Evolutionary conservation across 148 eudicot genomes (phyloP), one percentile per base, ranked within the genome.

Genomic region (Linanthus parryae): DNA sequence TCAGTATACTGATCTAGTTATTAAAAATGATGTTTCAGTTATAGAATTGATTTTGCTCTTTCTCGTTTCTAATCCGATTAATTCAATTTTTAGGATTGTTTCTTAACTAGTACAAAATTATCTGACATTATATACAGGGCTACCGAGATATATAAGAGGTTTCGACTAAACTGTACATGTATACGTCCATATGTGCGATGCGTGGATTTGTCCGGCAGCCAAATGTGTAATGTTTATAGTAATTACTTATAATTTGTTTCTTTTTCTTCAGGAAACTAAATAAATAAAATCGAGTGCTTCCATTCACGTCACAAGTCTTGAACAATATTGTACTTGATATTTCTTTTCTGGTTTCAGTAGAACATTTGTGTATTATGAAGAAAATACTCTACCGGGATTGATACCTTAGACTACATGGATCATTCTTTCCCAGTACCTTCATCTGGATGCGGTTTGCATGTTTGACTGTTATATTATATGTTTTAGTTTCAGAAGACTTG

Each of bases 121-220:
- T 14, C 52, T 65, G 62, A 56, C 59, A 40, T 20, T 36, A 24
- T 35, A 56, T 58, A 53, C 50, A 46, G 50, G 27, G 46, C 12
- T 39, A 51, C 43, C 61, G 37, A 40, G 66, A 31, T 46, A n/a
- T n/a, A n/a, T n/a, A 62, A 72, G 62, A 70, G 61, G 59, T 61
- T 64, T 52, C 57, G 73, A 62, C 68, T 71, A n/a, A 56, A 68
- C 5, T 86, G 89, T 77, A 86, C 77, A 79, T 79, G 71, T 61
- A 30, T 11, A 53, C 33, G 26, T 22, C 24, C 26, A 17, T 25
- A 20, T 12, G 40, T 20, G 17, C 23, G 23, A 48, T 28, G 69
- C 48, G 44, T 60, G 58, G 55, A 39, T 60, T 43, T 51, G 57
- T 48, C 48, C 16, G 22, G 22, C 66, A 49, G 19, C 21, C 46